A percentile compares a stretch with the other conserved stretches of the same genome.
Evolutionary conservation across 2,329 filamentous ascomycete genomes (phyloP).

Genomic region (Metarhizium guizhouense): DNA sequence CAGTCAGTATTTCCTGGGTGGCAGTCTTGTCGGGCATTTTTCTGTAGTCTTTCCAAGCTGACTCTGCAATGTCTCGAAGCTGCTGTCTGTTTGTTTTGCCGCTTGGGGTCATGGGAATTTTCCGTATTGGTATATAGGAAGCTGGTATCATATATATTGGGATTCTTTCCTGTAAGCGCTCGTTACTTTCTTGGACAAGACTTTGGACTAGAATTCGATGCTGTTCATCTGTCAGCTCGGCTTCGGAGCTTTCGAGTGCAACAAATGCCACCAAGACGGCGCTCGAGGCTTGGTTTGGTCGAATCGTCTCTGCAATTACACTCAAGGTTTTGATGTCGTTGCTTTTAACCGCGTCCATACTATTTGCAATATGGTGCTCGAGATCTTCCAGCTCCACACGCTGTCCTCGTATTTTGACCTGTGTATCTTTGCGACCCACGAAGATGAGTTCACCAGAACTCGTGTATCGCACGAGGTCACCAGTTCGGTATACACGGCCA

Average conservation of each 20-base stretch:
- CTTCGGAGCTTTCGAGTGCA: neutral
- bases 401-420: constrained; percentile 45
- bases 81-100: constrained; percentile 10
- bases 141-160: constrained; percentile 11
- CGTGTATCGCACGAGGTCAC: constrained; percentile 19
- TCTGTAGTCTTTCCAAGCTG: neutral
- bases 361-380: constrained; percentile 7
- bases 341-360: neutral
- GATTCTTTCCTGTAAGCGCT: neutral
- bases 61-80: constrained; percentile 6
- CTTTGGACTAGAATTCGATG: constrained; percentile 4
- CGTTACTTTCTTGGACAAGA: neutral
- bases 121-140: constrained; percentile 8
- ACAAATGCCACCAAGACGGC: constrained; percentile 9
- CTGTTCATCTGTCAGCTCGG: neutral
- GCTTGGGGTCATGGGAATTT: constrained; percentile 6
- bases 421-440: neutral
- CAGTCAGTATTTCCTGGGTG: neutral
- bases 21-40: neutral
- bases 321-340: neutral
- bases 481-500: constrained; percentile 23
- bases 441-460: constrained; percentile 19
- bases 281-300: constrained; percentile 3
- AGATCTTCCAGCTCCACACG: constrained; percentile 31
- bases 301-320: constrained; percentile 8